phyloP scores from a whole-genome alignment of 1,284 basidiomycete species.

The Microbotryomycetes sp. region DNA sequence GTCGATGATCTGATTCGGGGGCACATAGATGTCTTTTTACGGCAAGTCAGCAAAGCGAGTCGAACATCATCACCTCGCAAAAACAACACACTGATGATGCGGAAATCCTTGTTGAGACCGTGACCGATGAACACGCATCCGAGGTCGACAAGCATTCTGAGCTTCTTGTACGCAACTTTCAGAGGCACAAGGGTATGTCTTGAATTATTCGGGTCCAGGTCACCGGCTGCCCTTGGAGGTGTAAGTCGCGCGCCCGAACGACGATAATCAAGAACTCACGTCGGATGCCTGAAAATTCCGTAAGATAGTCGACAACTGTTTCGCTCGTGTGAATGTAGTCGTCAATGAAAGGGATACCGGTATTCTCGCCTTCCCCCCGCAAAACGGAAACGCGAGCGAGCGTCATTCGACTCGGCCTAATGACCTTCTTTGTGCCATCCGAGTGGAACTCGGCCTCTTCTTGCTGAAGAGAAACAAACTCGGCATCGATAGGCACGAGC shows the following conservation, averaged over 20 bases:
- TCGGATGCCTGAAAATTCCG: slow-evolving; percentile 91
- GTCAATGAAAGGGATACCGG: slow-evolving; percentile 89
- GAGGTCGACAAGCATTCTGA: slow-evolving; percentile 85
- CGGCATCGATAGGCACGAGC: slow-evolving; percentile 89
- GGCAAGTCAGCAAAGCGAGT: background rate
- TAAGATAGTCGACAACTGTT: slow-evolving; percentile 89
- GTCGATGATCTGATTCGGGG: slow-evolving; percentile 89
- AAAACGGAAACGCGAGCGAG: slow-evolving; percentile 92
- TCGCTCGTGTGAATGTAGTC: slow-evolving; percentile 97
- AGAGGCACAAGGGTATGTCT: slow-evolving; percentile 84
- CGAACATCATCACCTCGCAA: background rate
- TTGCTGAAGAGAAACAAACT: slow-evolving; percentile 95
- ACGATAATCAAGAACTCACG: slow-evolving; percentile 50
- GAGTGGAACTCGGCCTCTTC: slow-evolving; percentile 93
- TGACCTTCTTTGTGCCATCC: slow-evolving; percentile 85
- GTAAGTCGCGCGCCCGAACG: background rate
- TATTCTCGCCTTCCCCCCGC: slow-evolving; percentile 68
- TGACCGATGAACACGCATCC: slow-evolving; percentile 98
- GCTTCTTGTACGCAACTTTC: slow-evolving; percentile 95
- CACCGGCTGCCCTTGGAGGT: slow-evolving; percentile 58
- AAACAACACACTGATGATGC: slow-evolving; percentile 79
- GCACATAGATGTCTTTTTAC: slow-evolving; percentile 97
- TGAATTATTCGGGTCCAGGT: slow-evolving; percentile 77
- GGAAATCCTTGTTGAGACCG: slow-evolving; percentile 97
- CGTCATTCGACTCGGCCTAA: slow-evolving; percentile 82